Percentiles rank a stretch among this genome's conserved stretches.
These are phyloP conservation scores for Epichloe amarillans DNA, from an alignment of 2,329 filamentous ascomycete genomes.

Conservation along the genomic window DNA sequence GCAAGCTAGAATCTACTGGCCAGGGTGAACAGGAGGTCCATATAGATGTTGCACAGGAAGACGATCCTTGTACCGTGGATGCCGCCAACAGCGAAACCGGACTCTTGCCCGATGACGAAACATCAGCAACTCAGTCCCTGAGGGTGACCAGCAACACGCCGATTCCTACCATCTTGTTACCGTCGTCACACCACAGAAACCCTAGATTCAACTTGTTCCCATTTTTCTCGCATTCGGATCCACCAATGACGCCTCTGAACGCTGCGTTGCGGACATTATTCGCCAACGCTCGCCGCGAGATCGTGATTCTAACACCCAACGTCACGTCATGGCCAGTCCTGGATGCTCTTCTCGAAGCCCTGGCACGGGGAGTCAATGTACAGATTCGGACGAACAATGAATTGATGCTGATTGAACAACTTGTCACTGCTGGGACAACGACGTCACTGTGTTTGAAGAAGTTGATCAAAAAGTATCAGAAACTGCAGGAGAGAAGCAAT, in stretches of 20 bases:
- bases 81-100: conserved; percentile 5
- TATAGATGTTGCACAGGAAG: background rate
- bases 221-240: conserved; percentile 33
- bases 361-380: conserved; percentile 55
- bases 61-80: background rate
- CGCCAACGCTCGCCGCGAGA: conserved; percentile 38
- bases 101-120: conserved; percentile 6
- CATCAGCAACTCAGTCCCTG: conserved; percentile 18
- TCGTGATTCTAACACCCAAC: conserved; percentile 68
- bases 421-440: conserved; percentile 66
- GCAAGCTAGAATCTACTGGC: background rate
- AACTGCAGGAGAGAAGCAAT: conserved; percentile 9
- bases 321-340: conserved; percentile 56
- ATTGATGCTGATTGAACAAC: conserved; percentile 69
- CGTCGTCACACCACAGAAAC: conserved; percentile 59
- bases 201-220: conserved; percentile 48
- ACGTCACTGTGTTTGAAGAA: conserved; percentile 50
- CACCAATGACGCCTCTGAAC: conserved; percentile 56
- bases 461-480: conserved; percentile 42
- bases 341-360: conserved; percentile 43
- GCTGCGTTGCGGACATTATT: conserved; percentile 49
- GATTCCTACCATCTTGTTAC: conserved; percentile 51
- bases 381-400: conserved; percentile 51
- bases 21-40: background rate
- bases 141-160: conserved; percentile 10